Base-by-base conservation (phyloP, 2,329 filamentous ascomycete species). In the Exophiala sp. region DNA sequence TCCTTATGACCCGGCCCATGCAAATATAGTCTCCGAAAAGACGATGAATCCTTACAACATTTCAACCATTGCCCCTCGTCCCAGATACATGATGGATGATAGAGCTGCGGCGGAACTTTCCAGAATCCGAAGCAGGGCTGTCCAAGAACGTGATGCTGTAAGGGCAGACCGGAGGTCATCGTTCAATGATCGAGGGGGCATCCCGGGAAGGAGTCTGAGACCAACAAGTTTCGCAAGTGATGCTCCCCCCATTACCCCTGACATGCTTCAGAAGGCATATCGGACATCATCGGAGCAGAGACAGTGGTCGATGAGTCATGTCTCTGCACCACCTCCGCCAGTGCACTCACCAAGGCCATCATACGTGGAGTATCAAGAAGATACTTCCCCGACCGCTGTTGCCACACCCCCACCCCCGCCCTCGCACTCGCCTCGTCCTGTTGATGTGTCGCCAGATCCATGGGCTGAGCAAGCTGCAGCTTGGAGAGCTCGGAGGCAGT, bases 391-490 rank as follows among this genome's bases (percentile, higher is more conserved):
- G 18, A 40, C 36, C 8, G 33, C 32, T 9, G 36, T 56, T 14
- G 56, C 59, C 9, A 60, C 60, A 35, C 60, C 60, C 9, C 62
- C 60, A 35, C 62, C 60, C 39, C 62, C 61, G 8, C 62, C 62
- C 32, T 58, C 52, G 5, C 62, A 64, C 55, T 64, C 61, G 5
- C 62, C 62, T 12, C 53, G 54, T 32, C 62, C 62, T 1, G 33
- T 60, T 6, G 60, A 63, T 47, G 55, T 62, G 12, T 57, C 44
- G 5, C 53, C 49, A 38, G 52, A 57, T 48, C 50, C 43, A 12
- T 64, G 62, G 62, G 42, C 52, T 10, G 32, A 44, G 20, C 60
- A 63, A 35, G 57, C 59, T n/a, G 50, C 50, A 14, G 47, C 47
- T 6, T 62, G 62, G 62, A 47, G 50, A 48, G 55, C 52, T 45